Conservation (phyloP, 805 yeast genomes). For the Alloascoidea africana region DNA sequence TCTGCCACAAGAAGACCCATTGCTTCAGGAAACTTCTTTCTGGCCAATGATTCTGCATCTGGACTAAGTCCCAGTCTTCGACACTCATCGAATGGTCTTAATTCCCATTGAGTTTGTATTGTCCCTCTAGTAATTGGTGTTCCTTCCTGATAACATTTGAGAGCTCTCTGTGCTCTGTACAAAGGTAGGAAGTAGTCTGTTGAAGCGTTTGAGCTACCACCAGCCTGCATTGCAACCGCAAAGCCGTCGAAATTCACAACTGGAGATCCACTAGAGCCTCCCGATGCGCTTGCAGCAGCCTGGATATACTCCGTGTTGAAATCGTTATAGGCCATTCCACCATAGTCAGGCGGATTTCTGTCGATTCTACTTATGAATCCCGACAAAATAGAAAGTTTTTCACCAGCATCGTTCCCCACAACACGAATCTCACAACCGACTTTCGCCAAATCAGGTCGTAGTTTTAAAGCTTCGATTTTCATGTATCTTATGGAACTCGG, state of each 20-base stretch:
- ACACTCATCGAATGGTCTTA: constrained; percentile 85
- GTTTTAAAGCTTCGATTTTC: constrained; percentile 46
- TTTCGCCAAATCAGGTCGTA: constrained; percentile 70
- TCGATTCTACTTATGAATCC: constrained; percentile 77
- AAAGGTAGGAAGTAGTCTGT: constrained; percentile 88
- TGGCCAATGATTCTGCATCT: constrained; percentile 56
- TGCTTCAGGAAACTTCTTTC: constrained; percentile 52
- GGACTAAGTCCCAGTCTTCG: constrained; percentile 68
- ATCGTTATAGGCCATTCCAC: constrained; percentile 76
- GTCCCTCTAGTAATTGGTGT: constrained; percentile 73
- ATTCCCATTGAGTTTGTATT: constrained; percentile 78
- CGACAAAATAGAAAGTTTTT: constrained; percentile 73
- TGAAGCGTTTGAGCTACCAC: constrained; percentile 83
- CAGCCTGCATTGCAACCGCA: constrained; percentile 89
- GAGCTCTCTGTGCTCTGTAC: constrained; percentile 68
- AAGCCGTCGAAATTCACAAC: constrained; percentile 82
- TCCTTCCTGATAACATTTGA: constrained; percentile 48
- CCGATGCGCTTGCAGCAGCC: constrained; percentile 93
- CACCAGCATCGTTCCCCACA: constrained; percentile 95
- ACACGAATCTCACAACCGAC: constrained; percentile 93
- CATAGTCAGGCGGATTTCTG: constrained; percentile 91
- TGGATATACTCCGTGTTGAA: constrained; percentile 90
- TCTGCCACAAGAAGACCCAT: constrained; percentile 80
- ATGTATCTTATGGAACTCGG: constrained; percentile 61
- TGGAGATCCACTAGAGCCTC: constrained; percentile 93